Percentiles rank a stretch among this genome's conserved stretches.
Conservation (phyloP, 2,329 filamentous ascomycete species). For the Emergomyces pasteurianus region DNA sequence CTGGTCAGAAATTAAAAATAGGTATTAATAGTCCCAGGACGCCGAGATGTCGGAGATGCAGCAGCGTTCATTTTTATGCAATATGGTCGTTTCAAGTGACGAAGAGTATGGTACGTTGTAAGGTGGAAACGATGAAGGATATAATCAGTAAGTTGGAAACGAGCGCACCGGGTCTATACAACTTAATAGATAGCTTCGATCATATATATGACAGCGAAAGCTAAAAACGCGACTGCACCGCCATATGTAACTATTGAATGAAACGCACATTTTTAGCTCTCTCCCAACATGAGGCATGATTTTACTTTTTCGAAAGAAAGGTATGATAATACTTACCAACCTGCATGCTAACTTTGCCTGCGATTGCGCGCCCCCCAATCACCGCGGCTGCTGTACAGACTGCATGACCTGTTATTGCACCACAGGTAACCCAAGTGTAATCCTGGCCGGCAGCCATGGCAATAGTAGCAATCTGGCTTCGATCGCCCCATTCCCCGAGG, state of each 20-base stretch:
- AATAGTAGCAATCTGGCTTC: slow-evolving; percentile 95
- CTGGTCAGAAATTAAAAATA: neutral
- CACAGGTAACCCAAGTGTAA: slow-evolving; percentile 96
- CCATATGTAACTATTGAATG: slow-evolving; percentile 65
- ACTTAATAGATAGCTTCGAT: slow-evolving; percentile 57
- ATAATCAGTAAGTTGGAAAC: neutral
- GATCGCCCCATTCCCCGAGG: slow-evolving; percentile 93
- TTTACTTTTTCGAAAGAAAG: neutral
- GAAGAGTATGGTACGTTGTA: neutral
- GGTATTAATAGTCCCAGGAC: neutral
- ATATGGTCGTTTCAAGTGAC: neutral
- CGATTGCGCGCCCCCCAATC: slow-evolving; percentile 81
- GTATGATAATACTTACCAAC: slow-evolving; percentile 59
- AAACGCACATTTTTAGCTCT: neutral
- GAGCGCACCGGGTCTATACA: neutral
- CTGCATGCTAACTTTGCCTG: slow-evolving; percentile 85
- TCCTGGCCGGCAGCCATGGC: slow-evolving; percentile 98
- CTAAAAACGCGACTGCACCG: slow-evolving; percentile 76
- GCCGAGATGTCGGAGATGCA: neutral
- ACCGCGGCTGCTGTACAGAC: slow-evolving; percentile 88
- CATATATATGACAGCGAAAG: slow-evolving; percentile 87
- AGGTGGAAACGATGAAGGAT: neutral
- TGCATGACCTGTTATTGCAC: slow-evolving; percentile 73
- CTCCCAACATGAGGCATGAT: neutral
- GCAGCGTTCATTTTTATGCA: neutral